Evolutionary conservation across 768 basidiomycete genomes (phyloP), one percentile per base, ranked within the genome.

Genomic region (Rhizopogon vesiculosus): DNA sequence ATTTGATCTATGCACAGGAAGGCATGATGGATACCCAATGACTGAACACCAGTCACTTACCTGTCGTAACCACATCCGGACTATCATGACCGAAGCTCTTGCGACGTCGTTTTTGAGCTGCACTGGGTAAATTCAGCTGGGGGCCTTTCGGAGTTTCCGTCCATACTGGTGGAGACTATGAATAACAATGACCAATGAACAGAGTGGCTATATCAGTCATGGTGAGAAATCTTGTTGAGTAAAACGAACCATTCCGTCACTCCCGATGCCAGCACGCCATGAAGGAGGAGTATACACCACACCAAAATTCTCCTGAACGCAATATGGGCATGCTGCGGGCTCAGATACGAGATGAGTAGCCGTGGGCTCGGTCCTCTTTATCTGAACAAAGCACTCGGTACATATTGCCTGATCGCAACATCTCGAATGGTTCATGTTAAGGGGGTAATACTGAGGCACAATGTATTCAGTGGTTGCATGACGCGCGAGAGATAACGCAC

Each of bases 341-440:
- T 99, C 97, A 8, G 94, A 96, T 51, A 94, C 93, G 57, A 98
- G 78, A 72, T 98, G 95, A 0, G 94, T 98, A 7, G 93, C 79
- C 0, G 93, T 96, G 6, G 97, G 93, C 59, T 99, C 97, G 38
- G 82, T 84, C 53, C 97, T 89, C 76, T 98, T 98, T 74, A 99
- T 98, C 74, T 98, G 96, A 19, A 98, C 93, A 66, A 99, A 98
- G 69, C 97, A 99, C 73, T 99, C 97, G 39, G 97, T 98, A 69
- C 97, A 99, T 59, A 99, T 96, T 19, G 91, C 88, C 63, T 99
- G 97, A 77, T 96, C 95, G 69, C 97, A 99, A 69, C 97, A 99
- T 66, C 97, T 83, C 40, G 97, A 98, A 64, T 87, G 88, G 68
- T 98, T 98, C 72, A 98, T 97, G 72, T 98, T 96, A 45, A 89